Evolutionary conservation across 306 rosid species (phyloP).

Genomic region (Cucurbita ficifolia): DNA sequence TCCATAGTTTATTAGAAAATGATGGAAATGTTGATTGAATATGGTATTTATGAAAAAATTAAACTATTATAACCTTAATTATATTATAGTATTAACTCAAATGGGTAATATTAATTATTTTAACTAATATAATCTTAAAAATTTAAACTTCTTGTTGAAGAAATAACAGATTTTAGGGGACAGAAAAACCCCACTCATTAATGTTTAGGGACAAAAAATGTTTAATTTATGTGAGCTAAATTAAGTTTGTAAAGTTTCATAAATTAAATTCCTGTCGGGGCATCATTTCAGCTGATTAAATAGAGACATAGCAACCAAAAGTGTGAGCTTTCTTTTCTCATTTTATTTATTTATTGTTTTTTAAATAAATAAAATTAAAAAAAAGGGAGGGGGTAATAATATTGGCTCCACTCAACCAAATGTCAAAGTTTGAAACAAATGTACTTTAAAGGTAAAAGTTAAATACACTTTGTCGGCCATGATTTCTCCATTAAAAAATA

Average conservation of each 20-base stretch:
- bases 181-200: conserved; percentile 52
- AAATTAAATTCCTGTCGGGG: conserved; percentile 54
- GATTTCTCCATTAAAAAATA: conserved; percentile 18
- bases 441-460: conserved; percentile 62
- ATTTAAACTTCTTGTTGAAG: background rate
- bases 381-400: conserved; percentile 7
- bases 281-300: conserved; percentile 45
- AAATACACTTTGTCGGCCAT: conserved; percentile 76
- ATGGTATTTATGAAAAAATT: background rate
- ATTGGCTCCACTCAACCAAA: conserved; percentile 38
- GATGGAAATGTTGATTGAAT: background rate
- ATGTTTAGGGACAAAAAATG: conserved; percentile 4
- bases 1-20: background rate
- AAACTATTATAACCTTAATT: background rate
- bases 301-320: conserved; percentile 14
- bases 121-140: no score
- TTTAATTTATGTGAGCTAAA: background rate
- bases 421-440: conserved; percentile 58
- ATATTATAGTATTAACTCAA: background rate
- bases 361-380: background rate
- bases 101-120: no score
- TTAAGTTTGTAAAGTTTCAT: conserved; percentile 54
- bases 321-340: background rate
- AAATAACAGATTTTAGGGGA: conserved; percentile 27
- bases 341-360: background rate